These are phyloP conservation scores for Bondarzewia mesenterica DNA, from an alignment of 1,284 basidiomycete genomes.

Conservation along the genomic window DNA sequence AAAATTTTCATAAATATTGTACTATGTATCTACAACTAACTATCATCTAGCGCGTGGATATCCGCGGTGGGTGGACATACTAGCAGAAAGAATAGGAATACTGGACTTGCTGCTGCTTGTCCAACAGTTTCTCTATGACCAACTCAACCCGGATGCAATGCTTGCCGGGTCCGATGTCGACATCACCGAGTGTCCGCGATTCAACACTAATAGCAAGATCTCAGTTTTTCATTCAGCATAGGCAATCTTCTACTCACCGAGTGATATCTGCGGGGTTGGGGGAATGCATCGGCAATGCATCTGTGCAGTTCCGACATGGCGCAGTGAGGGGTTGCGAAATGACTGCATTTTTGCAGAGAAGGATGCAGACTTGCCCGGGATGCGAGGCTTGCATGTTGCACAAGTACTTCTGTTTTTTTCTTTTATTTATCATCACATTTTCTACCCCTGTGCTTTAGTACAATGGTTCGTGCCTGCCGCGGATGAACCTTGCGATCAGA, in stretches of 20 bases:
- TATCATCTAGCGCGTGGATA: background rate
- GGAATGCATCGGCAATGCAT: background rate
- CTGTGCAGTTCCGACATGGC: background rate
- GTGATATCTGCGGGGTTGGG: background rate
- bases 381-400: background rate
- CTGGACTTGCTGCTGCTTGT: constrained; percentile 1
- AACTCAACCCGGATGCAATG: background rate
- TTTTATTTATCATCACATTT: background rate
- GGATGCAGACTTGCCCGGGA: background rate
- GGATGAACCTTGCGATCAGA: background rate
- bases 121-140: constrained; percentile 4
- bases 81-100: too few relatives aligned
- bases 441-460: background rate
- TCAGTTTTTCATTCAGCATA: background rate
- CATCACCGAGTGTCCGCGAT: background rate
- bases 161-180: background rate
- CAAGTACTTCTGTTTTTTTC: background rate
- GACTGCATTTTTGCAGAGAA: background rate
- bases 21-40: too few relatives aligned
- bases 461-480: background rate
- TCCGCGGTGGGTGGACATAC: background rate
- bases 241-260: background rate
- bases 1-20: too few relatives aligned
- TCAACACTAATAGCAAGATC: background rate
- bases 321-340: background rate